Evolutionary conservation across 305 asterid species (phyloP), one percentile per base, ranked within the genome.

Genomic region (Fraxinus greggii): DNA sequence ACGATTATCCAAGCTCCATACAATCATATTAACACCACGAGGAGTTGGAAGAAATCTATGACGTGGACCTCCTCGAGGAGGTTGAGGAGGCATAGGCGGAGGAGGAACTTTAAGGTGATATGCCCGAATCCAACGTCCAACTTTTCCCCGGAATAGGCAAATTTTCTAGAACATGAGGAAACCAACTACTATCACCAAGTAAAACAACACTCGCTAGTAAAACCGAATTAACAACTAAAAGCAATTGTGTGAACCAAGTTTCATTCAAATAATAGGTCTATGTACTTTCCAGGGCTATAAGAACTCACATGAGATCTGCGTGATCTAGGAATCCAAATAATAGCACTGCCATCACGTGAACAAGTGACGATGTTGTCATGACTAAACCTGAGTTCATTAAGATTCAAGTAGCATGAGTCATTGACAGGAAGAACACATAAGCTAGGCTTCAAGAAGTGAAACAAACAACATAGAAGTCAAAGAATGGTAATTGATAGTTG

Each of bases 71-170:
- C 99, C 99, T 78, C 98, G 92, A 80, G 97, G 93, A 74, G 99
- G 98, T 83, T 86, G 98, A 32, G 98, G 97, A 75, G 95, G 98
- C 93, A 92, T 89, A 56, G 98, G 99, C 81, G 99, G 99, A 21
- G 98, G 99, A 89, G 99, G 99, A 85, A 96, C 99, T 92, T 96
- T 96, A 86, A 96, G 98, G 89, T 96, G 99, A 86, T 96, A 96
- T 73, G 99, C 97, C 89, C 92, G 92, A 81, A 86, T 86, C 99
- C 99, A 96, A 69, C 98, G 97, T 78, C 98, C 99, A 88, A 76
- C 88, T 89, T 91, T 95, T 83, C 91, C 98, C 99, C 93, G 84
- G 67, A 85, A 85, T 73, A 26, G 78, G 23, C 75, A 79, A 26
- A 76, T 26, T 26, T 82, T 45, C 65, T 38, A 35, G 33, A 45